phyloP scores from a whole-genome alignment of 805 yeast genomes.

The Candida endomychidarum region DNA sequence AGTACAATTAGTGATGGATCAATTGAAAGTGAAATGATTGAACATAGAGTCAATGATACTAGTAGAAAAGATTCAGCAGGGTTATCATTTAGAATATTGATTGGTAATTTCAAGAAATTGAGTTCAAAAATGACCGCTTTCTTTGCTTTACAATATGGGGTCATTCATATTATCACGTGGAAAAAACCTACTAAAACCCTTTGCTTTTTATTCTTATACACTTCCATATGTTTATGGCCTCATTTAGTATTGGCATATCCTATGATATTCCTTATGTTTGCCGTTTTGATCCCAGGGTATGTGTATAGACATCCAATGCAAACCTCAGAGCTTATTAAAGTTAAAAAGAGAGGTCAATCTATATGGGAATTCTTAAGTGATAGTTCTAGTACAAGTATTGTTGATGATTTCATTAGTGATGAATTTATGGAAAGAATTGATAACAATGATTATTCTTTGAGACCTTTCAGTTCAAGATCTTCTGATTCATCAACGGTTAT shows the following conservation, averaged over 20 bases:
- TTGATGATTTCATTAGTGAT: conserved; percentile 31
- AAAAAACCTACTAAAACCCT: conserved; percentile 69
- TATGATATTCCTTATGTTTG: conserved; percentile 50
- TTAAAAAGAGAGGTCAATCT: conserved; percentile 54
- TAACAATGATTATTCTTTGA: conserved; percentile 10
- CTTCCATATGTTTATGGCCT: conserved; percentile 72
- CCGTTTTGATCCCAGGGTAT: conserved; percentile 70
- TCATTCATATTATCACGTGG: conserved; percentile 70
- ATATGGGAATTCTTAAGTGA: conserved; percentile 42
- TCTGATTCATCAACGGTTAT: conserved; percentile 18
- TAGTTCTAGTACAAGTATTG: conserved; percentile 30
- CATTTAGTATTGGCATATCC: conserved; percentile 67
- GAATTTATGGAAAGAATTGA: conserved; percentile 15
- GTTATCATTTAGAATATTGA: conserved; percentile 56
- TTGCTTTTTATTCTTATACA: conserved; percentile 54
- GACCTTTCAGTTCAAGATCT: conserved; percentile 16
- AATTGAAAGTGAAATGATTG: conserved; percentile 47
- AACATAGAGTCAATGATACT: conserved; percentile 44
- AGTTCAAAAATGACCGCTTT: conserved; percentile 56
- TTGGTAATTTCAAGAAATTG: conserved; percentile 57
- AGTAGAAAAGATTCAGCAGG: conserved; percentile 46
- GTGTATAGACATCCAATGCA: conserved; percentile 63
- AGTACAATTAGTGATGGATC: conserved; percentile 49
- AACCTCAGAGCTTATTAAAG: conserved; percentile 43
- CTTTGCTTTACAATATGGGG: conserved; percentile 60